These are phyloP conservation scores for Lactifluus hygrophoroides DNA, from an alignment of 768 basidiomycete genomes.

Conservation along the genomic window DNA sequence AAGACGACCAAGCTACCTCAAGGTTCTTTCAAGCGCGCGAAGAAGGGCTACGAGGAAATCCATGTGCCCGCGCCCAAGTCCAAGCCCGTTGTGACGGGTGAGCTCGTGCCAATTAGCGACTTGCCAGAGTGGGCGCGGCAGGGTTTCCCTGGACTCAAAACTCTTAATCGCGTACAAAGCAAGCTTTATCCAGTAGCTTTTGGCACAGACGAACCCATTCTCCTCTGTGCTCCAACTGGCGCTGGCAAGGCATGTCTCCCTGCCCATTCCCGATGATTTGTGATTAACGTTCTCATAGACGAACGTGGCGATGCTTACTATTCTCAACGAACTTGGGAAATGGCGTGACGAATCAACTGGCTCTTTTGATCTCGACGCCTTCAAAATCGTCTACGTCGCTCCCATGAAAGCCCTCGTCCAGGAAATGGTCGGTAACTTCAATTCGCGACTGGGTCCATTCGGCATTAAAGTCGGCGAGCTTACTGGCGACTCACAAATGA, in stretches of 20 bases:
- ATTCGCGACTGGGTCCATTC: conserved; percentile 55
- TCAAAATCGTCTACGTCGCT: conserved; percentile 97
- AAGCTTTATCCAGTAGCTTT: conserved; percentile 90
- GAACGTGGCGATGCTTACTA: conserved; percentile 93
- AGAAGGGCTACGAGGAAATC: conserved; percentile 97
- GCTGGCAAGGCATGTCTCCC: conserved; percentile 77
- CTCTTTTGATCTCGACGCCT: conserved; percentile 72
- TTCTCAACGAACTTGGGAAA: conserved; percentile 85
- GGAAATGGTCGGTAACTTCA: conserved; percentile 97
- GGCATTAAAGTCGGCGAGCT: conserved; percentile 89
- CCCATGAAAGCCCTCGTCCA: conserved; percentile 99
- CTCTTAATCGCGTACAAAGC: conserved; percentile 87
- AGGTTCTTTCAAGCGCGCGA: conserved; percentile 92
- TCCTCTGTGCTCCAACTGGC: conserved; percentile 96
- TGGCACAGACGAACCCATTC: conserved; percentile 86
- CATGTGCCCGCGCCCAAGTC: conserved; percentile 92
- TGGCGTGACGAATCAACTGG: conserved; percentile 79
- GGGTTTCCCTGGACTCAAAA: conserved; percentile 72
- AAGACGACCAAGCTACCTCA: conserved; percentile 97
- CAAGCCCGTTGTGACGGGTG: conserved; percentile 51
- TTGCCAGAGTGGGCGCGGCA: conserved; percentile 82
- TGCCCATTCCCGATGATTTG: not conserved
- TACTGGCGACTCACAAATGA: conserved; percentile 97
- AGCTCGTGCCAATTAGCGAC: conserved; percentile 59
- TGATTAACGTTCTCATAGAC: conserved; percentile 47